Evolutionary conservation across 2,329 filamentous ascomycete species (phyloP), one percentile per base, ranked within the genome.

Genomic region (Colletotrichum destructivum): DNA sequence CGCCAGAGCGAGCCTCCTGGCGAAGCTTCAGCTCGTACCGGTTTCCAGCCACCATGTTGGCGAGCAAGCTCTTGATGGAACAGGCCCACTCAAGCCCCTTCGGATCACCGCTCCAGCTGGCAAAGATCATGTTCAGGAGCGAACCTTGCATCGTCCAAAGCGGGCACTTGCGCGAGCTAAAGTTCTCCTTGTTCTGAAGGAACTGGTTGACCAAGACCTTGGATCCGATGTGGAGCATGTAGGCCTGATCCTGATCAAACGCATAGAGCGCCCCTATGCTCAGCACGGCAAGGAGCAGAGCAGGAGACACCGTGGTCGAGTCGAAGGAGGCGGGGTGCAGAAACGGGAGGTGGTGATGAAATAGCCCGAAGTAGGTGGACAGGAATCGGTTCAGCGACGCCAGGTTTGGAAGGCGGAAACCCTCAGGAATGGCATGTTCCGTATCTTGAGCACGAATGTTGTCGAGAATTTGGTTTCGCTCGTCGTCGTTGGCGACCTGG

Each of bases 61-160:
- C 96, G 61, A 99, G 90, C 49, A 98, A 88, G 86, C 95, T 97
- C 89, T 98, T 98, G 84, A 99, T 98, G 2, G 96, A 98, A 82
- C 96, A 98, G 46, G 96, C 95, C 96, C 96, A 99, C 82, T 99
- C 96, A 3, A 99, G 88, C 47, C 96, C 96, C 83, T 98, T 98
- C 46, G 96, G 93, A 79, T 98, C 96, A 78, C 96, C 96, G 81
- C 96, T 98, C 96, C 96, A 99, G 86, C 95, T 98, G 66, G 96
- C 95, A 81, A 99, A 98, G 75, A 98, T 92, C 96, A 98, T 98
- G 87, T 99, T 99, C 70, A 99, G 87, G 65, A 99, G 86, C 4
- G 95, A 97, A 81, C 94, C 94, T 81, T 99, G 96, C 94, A 98
- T 98, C 59, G 96, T 96, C 96, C 96, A 98, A 16, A 99, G 84